Base-by-base conservation (phyloP, 2,329 filamentous ascomycete genomes). In the Colletotrichum tropicale region DNA sequence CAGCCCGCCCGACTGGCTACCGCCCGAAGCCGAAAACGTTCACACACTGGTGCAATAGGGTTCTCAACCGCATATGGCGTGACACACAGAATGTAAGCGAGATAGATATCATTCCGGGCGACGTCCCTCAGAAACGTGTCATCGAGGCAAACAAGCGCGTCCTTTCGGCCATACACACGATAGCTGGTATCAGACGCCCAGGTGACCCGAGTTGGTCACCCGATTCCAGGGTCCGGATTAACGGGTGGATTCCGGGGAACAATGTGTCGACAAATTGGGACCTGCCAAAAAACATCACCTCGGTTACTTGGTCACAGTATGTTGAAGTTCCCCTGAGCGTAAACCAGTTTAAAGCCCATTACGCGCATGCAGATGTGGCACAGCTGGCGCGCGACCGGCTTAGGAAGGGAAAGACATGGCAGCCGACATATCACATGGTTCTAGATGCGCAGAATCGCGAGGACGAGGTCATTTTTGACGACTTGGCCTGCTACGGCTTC, bases 91-190 rank as follows among this genome's bases (percentile, higher is more conserved):
- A 21, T n/a, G 6, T n/a, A 0, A 2, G 0, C 9, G 32, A 62
- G n/a, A 62, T n/a, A 15, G 58, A 34, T 2, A 34, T 21, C 28
- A 6, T 32, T 4, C 16, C 5, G 18, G 72, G 69, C 8, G 55
- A 52, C 6, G 55, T 66, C 24, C 36, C 30, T 3, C 38, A 75
- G 61, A n/a, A 48, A 9, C 69, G 72, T 15, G 43, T 66, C 38
- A 24, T 75, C 61, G 68, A 61, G 69, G 72, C 72, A 10, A 72
- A 66, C 55, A 66, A 69, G 36, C 28, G 55, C 13, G 9, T 75
- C n/a, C 28, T 71, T 30, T 72, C 68, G 21, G 72, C 72, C 8
- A 72, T 75, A 0, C 52, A 52, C 8, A 75, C 52, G 6, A 28
- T 75, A 4, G 62, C 69, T 6, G 72, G 72, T 24, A 43, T 72